Evolutionary conservation across 345 rosid genomes (phyloP).

Genomic region (Gynandropsis gynandra): DNA sequence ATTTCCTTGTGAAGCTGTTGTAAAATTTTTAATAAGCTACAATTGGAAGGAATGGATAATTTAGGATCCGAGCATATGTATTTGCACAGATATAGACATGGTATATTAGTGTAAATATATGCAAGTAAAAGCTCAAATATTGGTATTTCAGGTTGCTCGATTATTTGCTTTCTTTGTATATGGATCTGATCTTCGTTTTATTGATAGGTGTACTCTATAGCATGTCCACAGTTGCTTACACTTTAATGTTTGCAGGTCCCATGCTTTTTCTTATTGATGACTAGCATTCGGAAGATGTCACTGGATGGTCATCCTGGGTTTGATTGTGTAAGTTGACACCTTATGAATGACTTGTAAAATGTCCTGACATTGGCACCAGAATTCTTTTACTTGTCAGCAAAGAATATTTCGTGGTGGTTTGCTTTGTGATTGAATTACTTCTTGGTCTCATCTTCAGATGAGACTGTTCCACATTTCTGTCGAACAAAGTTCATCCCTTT

Average conservation of each 20-base stretch:
- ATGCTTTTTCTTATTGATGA: slow-evolving; percentile 74
- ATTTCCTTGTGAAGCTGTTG: neutral
- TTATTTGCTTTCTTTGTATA: neutral
- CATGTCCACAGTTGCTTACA: slow-evolving; percentile 9
- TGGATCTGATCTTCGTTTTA: neutral
- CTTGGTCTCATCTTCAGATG: neutral
- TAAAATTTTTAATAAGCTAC: neutral
- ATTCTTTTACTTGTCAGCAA: slow-evolving; percentile 5
- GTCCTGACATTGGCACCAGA: neutral
- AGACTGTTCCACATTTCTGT: neutral
- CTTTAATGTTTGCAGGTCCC: slow-evolving; percentile 49
- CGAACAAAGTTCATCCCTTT: neutral
- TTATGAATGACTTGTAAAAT: neutral
- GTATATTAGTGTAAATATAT: slow-evolving; percentile 6
- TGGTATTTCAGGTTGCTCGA: neutral
- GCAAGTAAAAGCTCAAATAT: neutral
- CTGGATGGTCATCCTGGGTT: slow-evolving; percentile 77
- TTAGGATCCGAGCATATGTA: neutral
- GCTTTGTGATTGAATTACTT: slow-evolving; percentile 7
- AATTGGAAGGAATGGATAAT: neutral
- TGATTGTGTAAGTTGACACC: slow-evolving; percentile 59
- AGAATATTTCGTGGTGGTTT: slow-evolving; percentile 7
- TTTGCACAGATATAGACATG: neutral
- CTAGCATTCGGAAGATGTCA: slow-evolving; percentile 74
- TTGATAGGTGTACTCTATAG: neutral